Evolutionary conservation across 2,329 filamentous ascomycete species (phyloP).

Genomic region (Alternaria incomplexa): DNA sequence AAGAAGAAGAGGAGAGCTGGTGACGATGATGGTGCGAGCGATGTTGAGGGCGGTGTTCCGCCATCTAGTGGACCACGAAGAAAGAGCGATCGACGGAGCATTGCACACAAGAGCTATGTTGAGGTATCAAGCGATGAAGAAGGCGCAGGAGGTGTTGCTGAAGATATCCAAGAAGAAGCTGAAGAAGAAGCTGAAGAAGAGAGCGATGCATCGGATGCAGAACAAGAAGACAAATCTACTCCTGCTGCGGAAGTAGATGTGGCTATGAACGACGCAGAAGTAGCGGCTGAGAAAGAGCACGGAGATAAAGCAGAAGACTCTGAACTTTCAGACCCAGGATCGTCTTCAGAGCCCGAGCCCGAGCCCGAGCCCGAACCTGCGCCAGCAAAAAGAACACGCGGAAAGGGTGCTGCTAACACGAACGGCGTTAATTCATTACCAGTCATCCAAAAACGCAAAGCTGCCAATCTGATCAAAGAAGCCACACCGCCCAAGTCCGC

Average conservation of each 20-base stretch:
- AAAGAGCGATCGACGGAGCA: constrained; percentile 50
- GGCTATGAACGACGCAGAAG: constrained; percentile 35
- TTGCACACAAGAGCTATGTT: constrained; percentile 52
- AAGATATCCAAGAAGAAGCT: constrained; percentile 23
- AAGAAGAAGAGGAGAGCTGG: constrained; percentile 42
- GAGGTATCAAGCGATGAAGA: constrained; percentile 54
- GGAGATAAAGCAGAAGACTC: constrained; percentile 18
- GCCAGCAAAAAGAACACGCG: constrained; percentile 23
- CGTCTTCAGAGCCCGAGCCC: constrained; percentile 20
- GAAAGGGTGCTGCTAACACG: constrained; percentile 21
- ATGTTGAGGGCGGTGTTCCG: constrained; percentile 24
- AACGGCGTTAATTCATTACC: constrained; percentile 25
- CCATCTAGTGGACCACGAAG: constrained; percentile 52
- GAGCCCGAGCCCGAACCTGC: constrained; percentile 19
- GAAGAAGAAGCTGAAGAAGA: constrained; percentile 22
- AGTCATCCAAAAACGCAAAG: constrained; percentile 23
- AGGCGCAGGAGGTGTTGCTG: constrained; percentile 40
- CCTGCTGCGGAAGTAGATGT: constrained; percentile 34
- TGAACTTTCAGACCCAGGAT: constrained; percentile 21
- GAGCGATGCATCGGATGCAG: constrained; percentile 22
- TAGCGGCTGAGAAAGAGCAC: constrained; percentile 7
- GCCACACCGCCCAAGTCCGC: constrained; percentile 23
- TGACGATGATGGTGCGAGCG: constrained; percentile 45
- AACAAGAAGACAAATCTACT: constrained; percentile 15
- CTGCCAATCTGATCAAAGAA: constrained; percentile 16